Evolutionary conservation across 2,329 filamentous ascomycete species (phyloP).

Genomic region (Davidsoniella eucalypti): DNA sequence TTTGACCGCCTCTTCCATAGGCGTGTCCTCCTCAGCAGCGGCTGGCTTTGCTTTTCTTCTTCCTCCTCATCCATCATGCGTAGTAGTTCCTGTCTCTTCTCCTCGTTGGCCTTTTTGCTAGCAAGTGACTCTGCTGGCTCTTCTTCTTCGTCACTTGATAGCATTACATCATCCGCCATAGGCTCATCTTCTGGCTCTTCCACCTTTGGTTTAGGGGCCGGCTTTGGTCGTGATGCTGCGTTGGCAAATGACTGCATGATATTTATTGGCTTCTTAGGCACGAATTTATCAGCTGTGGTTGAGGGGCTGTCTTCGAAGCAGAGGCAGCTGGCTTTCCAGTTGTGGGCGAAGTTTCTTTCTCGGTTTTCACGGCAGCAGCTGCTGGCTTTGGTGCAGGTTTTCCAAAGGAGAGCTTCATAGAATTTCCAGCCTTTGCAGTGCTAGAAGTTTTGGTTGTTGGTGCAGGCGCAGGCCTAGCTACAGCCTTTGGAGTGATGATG

Average conservation of each 20-base stretch:
- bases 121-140: slow-evolving; percentile 17
- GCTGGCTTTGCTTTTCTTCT: slow-evolving; percentile 35
- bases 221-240: slow-evolving; percentile 33
- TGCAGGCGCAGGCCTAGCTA: not conserved
- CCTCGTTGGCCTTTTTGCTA: slow-evolving; percentile 16
- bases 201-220: slow-evolving; percentile 14
- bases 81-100: slow-evolving; percentile 23
- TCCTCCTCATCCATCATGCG: slow-evolving; percentile 29
- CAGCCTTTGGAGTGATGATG: not conserved
- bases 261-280: slow-evolving; percentile 26
- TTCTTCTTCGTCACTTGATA: slow-evolving; percentile 26
- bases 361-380: not conserved
- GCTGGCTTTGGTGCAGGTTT: not conserved
- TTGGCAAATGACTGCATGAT: slow-evolving; percentile 73
- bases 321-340: not conserved
- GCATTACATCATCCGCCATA: slow-evolving; percentile 18
- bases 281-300: slow-evolving; percentile 16
- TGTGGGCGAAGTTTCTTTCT: not conserved
- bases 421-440: not conserved
- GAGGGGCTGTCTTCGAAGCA: not conserved
- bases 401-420: slow-evolving; percentile 1
- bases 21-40: slow-evolving; percentile 19
- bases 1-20: slow-evolving; percentile 25
- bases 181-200: slow-evolving; percentile 8
- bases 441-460: not conserved